These are phyloP conservation scores for Malassezia pachydermatis DNA, from an alignment of 1,284 basidiomycete species.

Conservation along the genomic window DNA sequence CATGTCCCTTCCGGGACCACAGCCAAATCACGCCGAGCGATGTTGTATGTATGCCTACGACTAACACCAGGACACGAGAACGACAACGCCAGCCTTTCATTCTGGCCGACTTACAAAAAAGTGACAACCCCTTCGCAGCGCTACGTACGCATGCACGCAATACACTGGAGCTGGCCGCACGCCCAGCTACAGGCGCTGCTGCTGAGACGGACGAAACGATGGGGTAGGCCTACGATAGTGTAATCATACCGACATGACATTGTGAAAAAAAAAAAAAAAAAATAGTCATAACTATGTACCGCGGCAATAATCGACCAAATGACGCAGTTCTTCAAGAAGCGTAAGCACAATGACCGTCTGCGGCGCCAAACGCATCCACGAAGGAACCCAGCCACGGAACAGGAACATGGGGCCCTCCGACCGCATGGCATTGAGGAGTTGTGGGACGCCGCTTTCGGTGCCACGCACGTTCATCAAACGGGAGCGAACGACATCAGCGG, in stretches of 20 bases:
- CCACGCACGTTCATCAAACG: slow-evolving; percentile 50
- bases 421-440: slow-evolving; percentile 30
- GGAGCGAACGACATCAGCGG: slow-evolving; percentile 51
- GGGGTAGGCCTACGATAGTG: neutral
- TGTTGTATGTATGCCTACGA: slow-evolving; percentile 2
- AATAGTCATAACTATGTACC: neutral
- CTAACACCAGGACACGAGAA: slow-evolving; percentile 19
- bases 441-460: slow-evolving; percentile 20
- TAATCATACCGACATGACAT: too few species aligned
- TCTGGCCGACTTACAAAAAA: slow-evolving; percentile 30
- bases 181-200: neutral
- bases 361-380: slow-evolving; percentile 50
- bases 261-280: too few species aligned
- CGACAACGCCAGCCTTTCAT: slow-evolving; percentile 35
- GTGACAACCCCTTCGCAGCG: slow-evolving; percentile 35
- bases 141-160: slow-evolving; percentile 39
- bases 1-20: neutral
- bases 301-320: slow-evolving; percentile 29
- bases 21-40: neutral
- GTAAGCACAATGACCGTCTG: slow-evolving; percentile 46
- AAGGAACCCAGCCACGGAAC: slow-evolving; percentile 55
- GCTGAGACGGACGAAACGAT: slow-evolving; percentile 5
- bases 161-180: slow-evolving; percentile 19
- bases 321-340: slow-evolving; percentile 37
- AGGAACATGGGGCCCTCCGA: slow-evolving; percentile 51